These are phyloP conservation scores for Nothopassalora personata DNA, from an alignment of 2,329 filamentous ascomycete species.

Conservation along the genomic window DNA sequence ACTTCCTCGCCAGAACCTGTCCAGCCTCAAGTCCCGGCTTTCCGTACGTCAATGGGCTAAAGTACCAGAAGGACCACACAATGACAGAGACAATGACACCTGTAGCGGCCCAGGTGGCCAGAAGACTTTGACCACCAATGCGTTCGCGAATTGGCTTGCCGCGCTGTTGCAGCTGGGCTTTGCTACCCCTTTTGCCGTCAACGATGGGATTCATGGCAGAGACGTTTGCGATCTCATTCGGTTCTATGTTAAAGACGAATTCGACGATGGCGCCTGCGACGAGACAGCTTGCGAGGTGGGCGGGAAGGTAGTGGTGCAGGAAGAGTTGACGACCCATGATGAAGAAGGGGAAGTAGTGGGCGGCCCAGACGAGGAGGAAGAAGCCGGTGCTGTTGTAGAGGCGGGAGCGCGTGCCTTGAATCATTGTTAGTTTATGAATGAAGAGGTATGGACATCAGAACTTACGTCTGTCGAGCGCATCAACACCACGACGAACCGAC, in stretches of 20 bases:
- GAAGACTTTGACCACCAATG: conserved; percentile 70
- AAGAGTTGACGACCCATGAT: conserved; percentile 98
- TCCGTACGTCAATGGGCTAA: conserved; percentile 91
- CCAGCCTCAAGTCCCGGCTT: conserved; percentile 79
- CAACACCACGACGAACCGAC: conserved; percentile 84
- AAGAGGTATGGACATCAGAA: conserved; percentile 27
- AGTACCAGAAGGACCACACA: conserved; percentile 82
- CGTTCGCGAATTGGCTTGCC: conserved; percentile 77
- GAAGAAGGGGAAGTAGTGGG: conserved; percentile 95
- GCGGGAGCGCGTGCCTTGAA: conserved; percentile 74
- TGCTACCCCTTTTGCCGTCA: conserved; percentile 30
- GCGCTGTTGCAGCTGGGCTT: conserved; percentile 44
- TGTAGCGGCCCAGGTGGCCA: conserved; percentile 73
- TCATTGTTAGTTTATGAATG: conserved; percentile 2
- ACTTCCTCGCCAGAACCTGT: conserved; percentile 78
- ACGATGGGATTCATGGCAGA: conserved; percentile 36
- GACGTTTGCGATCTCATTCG: conserved; percentile 54
- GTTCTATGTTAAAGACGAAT: conserved; percentile 91
- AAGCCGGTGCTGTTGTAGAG: conserved; percentile 98
- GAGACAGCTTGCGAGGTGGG: conserved; percentile 83
- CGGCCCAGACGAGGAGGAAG: conserved; percentile 97
- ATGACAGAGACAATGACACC: conserved; percentile 62
- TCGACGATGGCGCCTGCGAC: conserved; percentile 89
- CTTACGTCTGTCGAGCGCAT: conserved; percentile 89
- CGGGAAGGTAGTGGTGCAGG: conserved; percentile 94